These are phyloP conservation scores for Stevia rebaudiana DNA, from an alignment of 140 eudicot species.

Conservation along the genomic window DNA sequence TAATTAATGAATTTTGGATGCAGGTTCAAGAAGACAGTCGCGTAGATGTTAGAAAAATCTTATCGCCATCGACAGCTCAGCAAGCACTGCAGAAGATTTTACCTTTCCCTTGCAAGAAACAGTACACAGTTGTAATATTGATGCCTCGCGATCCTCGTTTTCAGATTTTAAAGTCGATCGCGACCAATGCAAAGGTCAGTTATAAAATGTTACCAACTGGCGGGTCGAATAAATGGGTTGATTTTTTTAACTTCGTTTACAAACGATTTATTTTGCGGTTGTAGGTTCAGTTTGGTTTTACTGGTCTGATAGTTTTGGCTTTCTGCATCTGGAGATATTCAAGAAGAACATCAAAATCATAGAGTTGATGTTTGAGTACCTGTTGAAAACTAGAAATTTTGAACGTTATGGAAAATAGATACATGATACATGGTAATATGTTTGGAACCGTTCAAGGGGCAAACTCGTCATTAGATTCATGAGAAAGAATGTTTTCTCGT, in stretches of 20 bases:
- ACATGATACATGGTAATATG: constrained; percentile 2
- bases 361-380: constrained; percentile 7
- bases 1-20: constrained; percentile 9
- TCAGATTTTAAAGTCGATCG: constrained; percentile 38
- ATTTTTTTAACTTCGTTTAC: not conserved
- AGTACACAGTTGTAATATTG: constrained; percentile 73
- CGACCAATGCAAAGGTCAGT: constrained; percentile 66
- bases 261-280: constrained; percentile 6
- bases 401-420: constrained; percentile 1
- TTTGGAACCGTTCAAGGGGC: not conserved
- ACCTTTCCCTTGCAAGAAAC: constrained; percentile 89
- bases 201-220: not conserved
- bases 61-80: constrained; percentile 71
- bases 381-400: not conserved
- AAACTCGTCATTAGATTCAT: not conserved
- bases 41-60: constrained; percentile 45
- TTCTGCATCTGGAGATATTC: constrained; percentile 69
- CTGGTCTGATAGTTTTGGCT: constrained; percentile 50
- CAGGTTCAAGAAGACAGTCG: constrained; percentile 81
- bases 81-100: constrained; percentile 65
- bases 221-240: not conserved
- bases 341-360: constrained; percentile 31
- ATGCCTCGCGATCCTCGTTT: constrained; percentile 69
- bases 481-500: not conserved
- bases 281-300: constrained; percentile 61